Conservation (phyloP, 192 early-diverging fungal species). For the Lobulomyces angularis region DNA sequence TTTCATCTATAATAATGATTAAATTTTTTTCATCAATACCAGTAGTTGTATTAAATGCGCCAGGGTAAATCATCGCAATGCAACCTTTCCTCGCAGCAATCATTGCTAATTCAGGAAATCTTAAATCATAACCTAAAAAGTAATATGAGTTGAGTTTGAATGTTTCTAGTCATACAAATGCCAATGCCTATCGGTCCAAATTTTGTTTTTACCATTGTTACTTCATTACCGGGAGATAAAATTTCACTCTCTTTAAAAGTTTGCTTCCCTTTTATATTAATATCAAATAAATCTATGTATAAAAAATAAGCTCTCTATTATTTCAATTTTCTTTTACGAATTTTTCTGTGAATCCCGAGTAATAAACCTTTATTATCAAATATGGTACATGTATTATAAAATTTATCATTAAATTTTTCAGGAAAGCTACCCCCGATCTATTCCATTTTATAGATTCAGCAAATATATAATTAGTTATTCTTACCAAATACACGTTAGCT, state of each 20-base stretch:
- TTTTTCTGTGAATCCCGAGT: conserved; percentile 26
- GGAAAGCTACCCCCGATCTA: conserved; percentile 78
- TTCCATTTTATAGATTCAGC: too few relatives aligned
- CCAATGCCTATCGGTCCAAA: conserved; percentile 82
- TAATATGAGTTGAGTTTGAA: too few relatives aligned
- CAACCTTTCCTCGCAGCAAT: conserved; percentile 79
- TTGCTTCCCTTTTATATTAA: conserved; percentile 87
- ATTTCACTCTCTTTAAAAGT: conserved; percentile 80
- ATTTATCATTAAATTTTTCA: conserved; percentile 41
- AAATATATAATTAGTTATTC: too few relatives aligned
- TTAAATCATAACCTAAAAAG: conserved; percentile 93
- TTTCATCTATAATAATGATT: too few relatives aligned
- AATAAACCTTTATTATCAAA: conserved; percentile 19
- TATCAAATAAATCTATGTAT: conserved; percentile 89
- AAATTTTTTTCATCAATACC: conserved; percentile 66
- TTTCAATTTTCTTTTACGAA: conserved; percentile 8
- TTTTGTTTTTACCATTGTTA: conserved; percentile 67
- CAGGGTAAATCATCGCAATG: conserved; percentile 91
- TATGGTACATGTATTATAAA: conserved; percentile 35
- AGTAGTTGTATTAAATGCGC: conserved; percentile 91
- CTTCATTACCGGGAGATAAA: conserved; percentile 54
- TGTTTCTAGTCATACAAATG: too few relatives aligned
- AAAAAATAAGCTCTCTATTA: conserved; percentile 1
- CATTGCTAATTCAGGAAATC: conserved; percentile 94
- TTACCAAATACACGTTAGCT: conserved; percentile 73